Evolutionary conservation across 164 flowering plant species (phyloP), one percentile per base, ranked within the genome.

Genomic region (Saururus chinensis): DNA sequence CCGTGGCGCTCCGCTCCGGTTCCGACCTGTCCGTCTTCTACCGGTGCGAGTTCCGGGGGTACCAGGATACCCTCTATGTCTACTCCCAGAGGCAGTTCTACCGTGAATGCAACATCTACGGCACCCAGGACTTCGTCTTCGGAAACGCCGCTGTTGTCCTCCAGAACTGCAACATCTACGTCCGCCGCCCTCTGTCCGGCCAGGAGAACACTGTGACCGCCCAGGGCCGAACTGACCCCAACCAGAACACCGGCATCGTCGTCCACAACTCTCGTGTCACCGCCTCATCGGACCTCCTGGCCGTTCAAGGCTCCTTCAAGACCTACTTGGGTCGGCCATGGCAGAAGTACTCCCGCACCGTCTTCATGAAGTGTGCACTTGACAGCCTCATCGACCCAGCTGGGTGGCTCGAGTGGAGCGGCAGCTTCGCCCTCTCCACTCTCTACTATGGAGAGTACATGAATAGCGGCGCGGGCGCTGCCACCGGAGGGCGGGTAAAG

Each of bases 41-140:
- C 68, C 24, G 78, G 5, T 84, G 89, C 70, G 68, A 75, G 71
- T 75, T 84, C 77, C 74, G 78, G 53, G 86, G 86, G 19, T 84
- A 81, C 75, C 88, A 84, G 49, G 88, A 84, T 74, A 82, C 89
- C 30, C 58, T 84, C 19, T 82, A 80, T 51, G 79, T 76, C 40
- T 59, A 81, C 77, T 68, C 86, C 6, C 65, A 72, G 11, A 77
- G 86, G 42, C 91, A 85, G 58, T 83, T 85, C 71, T 85, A 83
- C 70, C 77, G 82, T 10, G 63, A 79, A 20, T 85, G 91, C 56
- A 64, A 69, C 64, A 68, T 85, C 23, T 75, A 77, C 51, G 91
- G 91, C 22, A 81, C 91, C 26, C 48, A 76, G 0, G 91, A 85
- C 60, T 81, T 83, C 78, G 82, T 85, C 12, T 85, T 80, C 59